Percentiles rank a stretch among this genome's conserved stretches.
Conservation (phyloP, 768 basidiomycete species). For the Auriscalpium vulgare region DNA sequence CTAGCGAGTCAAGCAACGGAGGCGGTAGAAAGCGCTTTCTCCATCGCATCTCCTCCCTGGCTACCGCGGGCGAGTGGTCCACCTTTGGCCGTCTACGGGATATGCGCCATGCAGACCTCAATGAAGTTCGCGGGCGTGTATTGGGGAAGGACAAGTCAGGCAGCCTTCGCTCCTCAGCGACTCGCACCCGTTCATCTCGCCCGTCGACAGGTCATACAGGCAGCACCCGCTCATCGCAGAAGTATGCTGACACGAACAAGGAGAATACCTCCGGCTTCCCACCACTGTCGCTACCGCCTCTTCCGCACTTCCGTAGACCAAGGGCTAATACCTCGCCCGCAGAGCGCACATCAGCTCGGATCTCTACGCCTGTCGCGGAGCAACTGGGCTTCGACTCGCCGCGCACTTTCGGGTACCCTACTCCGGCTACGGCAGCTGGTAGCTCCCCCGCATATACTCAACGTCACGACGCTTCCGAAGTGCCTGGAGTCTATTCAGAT, state of each 20-base stretch:
- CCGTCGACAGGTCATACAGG: slow-evolving; percentile 15
- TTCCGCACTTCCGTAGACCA: slow-evolving; percentile 10
- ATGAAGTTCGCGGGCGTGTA: slow-evolving; percentile 11
- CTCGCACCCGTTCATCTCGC: slow-evolving; percentile 13
- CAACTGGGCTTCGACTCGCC: slow-evolving; percentile 27
- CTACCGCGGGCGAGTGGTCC: slow-evolving; percentile 23
- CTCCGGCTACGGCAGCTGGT: slow-evolving; percentile 21
- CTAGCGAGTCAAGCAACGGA: not conserved
- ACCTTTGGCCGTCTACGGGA: slow-evolving; percentile 27
- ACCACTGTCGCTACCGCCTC: not conserved
- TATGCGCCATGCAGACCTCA: slow-evolving; percentile 11
- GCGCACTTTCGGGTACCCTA: slow-evolving; percentile 32
- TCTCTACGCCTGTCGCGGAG: slow-evolving; percentile 22
- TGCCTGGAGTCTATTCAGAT: too few relatives aligned
- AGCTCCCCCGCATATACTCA: too few relatives aligned
- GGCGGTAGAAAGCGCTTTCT: not conserved
- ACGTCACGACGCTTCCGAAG: too few relatives aligned
- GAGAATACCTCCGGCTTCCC: not conserved
- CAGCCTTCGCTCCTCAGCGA: slow-evolving; percentile 1
- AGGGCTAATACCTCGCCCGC: slow-evolving; percentile 1
- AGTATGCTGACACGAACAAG: slow-evolving; percentile 17
- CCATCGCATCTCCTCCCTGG: slow-evolving; percentile 16
- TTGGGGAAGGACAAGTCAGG: slow-evolving; percentile 13
- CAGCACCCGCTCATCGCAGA: slow-evolving; percentile 25
- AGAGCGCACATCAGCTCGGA: not conserved